phyloP scores from a whole-genome alignment of 1,284 basidiomycete species.

The Gymnopus androsaceus region DNA sequence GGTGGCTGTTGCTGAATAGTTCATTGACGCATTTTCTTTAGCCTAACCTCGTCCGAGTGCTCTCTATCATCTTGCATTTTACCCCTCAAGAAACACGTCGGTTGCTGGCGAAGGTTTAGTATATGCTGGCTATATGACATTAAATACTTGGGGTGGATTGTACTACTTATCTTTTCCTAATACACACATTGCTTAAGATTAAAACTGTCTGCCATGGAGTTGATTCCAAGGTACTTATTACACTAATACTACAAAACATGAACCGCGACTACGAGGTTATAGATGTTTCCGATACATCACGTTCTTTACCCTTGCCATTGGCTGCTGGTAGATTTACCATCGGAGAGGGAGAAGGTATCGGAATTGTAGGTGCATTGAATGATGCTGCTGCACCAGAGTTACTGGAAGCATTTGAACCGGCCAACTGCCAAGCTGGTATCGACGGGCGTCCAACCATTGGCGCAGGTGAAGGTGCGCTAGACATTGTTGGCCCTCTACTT shows the following conservation, averaged over 20 bases:
- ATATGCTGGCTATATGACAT: background rate
- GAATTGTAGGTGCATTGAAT: conserved; percentile 11
- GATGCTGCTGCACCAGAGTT: background rate
- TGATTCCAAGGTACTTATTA: too few relatives aligned
- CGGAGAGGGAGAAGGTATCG: conserved; percentile 22
- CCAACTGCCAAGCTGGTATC: conserved; percentile 88
- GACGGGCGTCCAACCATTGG: conserved; percentile 62
- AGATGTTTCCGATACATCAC: conserved; percentile 26
- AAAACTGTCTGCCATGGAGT: too few relatives aligned
- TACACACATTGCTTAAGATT: too few relatives aligned
- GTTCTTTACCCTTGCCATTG: conserved; percentile 51
- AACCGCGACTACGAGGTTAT: background rate
- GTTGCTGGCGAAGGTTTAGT: conserved; percentile 72
- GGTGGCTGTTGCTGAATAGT: conserved; percentile 6
- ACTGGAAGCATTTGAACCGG: conserved; percentile 28
- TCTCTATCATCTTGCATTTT: conserved; percentile 89
- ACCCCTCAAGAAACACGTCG: conserved; percentile 91
- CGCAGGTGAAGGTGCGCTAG: conserved; percentile 53
- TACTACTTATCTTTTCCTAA: too few relatives aligned
- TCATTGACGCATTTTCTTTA: conserved; percentile 31
- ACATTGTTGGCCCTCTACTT: conserved; percentile 65
- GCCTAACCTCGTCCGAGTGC: conserved; percentile 87
- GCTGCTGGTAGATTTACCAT: conserved; percentile 13
- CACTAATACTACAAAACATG: background rate
- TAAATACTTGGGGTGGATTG: too few relatives aligned